phyloP scores from a whole-genome alignment of 2,329 filamentous ascomycete genomes.

The Plenodomus lindquistii region DNA sequence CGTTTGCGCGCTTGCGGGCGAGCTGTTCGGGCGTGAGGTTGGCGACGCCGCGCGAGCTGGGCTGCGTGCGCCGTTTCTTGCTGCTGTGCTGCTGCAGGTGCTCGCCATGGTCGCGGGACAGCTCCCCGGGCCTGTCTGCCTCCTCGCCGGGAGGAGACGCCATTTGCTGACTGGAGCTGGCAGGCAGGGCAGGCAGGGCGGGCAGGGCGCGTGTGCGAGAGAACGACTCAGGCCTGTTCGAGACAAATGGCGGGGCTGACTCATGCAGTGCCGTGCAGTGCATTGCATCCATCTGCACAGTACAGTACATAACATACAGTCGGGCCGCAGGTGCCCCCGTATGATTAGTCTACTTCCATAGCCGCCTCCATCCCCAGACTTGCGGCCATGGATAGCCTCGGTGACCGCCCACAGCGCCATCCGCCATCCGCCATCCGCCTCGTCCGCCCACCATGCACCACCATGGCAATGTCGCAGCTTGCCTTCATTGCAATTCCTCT shows the following conservation, averaged over 20 bases:
- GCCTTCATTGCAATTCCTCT: no score
- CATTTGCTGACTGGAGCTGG: constrained; percentile 19
- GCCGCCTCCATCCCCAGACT: no score
- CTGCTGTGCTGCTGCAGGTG: constrained; percentile 19
- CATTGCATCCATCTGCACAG: not conserved
- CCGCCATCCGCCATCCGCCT: no score
- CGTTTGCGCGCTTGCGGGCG: constrained; percentile 87
- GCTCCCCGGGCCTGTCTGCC: constrained; percentile 23
- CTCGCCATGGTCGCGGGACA: constrained; percentile 20
- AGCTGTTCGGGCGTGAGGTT: constrained; percentile 87
- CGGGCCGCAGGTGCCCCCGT: no score
- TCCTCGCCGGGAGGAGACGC: constrained; percentile 26
- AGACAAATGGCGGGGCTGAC: constrained; percentile 3
- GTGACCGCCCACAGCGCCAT: no score
- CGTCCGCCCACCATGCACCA: no score
- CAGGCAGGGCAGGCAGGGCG: constrained; percentile 10
- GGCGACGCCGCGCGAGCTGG: constrained; percentile 72
- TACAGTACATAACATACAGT: constrained; percentile 4
- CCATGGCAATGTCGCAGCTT: no score
- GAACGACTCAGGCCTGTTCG: not conserved
- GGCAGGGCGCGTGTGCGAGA: not conserved
- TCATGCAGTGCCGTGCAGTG: constrained; percentile 10
- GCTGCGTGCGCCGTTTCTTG: constrained; percentile 44
- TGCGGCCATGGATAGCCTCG: no score
- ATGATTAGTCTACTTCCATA: no score